A percentile compares a stretch with the other conserved stretches of the same genome.
Conservation (phyloP, 2,329 filamentous ascomycete species). For the Claviceps sorghi region DNA sequence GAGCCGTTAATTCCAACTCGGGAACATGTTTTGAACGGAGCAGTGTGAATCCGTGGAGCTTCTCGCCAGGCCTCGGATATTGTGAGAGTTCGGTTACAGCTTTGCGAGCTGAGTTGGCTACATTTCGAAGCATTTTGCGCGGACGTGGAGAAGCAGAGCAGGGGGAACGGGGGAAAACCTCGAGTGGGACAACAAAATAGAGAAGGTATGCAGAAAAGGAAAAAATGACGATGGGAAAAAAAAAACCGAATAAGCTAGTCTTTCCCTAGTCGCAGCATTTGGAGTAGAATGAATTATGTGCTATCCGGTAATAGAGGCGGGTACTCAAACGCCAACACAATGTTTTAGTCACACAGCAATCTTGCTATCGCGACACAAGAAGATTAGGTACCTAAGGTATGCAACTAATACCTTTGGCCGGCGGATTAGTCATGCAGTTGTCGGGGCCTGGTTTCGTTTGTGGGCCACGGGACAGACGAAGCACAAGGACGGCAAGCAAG, state of each 20-base stretch:
- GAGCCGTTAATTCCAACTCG: slow-evolving; percentile 80
- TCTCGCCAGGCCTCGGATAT: slow-evolving; percentile 66
- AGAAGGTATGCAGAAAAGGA: neutral
- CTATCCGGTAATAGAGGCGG: neutral
- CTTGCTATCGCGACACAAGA: neutral
- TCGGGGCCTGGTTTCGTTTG: too few relatives aligned
- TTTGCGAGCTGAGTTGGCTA: slow-evolving; percentile 36
- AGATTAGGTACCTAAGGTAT: neutral
- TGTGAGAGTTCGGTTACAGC: slow-evolving; percentile 63
- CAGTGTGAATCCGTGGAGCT: slow-evolving; percentile 86
- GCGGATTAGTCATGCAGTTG: neutral
- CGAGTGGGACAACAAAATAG: neutral
- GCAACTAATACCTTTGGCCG: neutral
- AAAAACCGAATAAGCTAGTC: neutral
- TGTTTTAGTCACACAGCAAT: neutral
- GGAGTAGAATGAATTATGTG: neutral
- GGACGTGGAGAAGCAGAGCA: neutral
- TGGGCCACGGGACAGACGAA: neutral
- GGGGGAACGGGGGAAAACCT: neutral
- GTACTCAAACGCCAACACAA: neutral
- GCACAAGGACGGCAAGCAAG: neutral
- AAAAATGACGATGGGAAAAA: neutral
- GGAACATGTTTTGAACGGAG: slow-evolving; percentile 81
- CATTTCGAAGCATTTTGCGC: slow-evolving; percentile 36
- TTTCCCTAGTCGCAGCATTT: neutral